Conservation (phyloP, 2,329 filamentous ascomycete genomes). For the Xylaria sp. region DNA sequence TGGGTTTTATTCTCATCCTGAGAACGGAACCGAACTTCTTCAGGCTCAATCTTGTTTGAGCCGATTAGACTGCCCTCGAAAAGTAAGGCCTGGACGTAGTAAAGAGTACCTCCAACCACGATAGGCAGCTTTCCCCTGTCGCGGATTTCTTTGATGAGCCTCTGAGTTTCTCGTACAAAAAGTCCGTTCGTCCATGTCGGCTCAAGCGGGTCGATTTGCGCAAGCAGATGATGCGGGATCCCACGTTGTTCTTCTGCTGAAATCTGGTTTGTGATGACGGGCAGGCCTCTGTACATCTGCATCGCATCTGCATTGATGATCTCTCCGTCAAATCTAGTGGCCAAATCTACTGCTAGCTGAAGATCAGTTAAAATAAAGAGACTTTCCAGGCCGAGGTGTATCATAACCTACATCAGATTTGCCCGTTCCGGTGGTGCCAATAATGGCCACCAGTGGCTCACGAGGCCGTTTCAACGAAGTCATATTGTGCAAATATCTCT, state of each 20-base stretch:
- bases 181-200: slow-evolving; percentile 82
- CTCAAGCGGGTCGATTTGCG: slow-evolving; percentile 74
- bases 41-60: slow-evolving; percentile 37
- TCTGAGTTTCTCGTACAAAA: slow-evolving; percentile 73
- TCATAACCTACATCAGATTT: slow-evolving; percentile 51
- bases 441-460: slow-evolving; percentile 75
- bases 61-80: slow-evolving; percentile 74
- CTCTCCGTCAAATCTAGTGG: slow-evolving; percentile 83
- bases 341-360: slow-evolving; percentile 90
- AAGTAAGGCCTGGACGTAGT: slow-evolving; percentile 88
- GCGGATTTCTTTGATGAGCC: slow-evolving; percentile 77
- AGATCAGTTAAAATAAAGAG: slow-evolving; percentile 22
- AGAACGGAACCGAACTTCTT: slow-evolving; percentile 42
- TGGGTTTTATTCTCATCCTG: slow-evolving; percentile 48
- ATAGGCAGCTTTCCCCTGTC: slow-evolving; percentile 81
- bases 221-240: slow-evolving; percentile 86
- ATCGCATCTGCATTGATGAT: slow-evolving; percentile 98
- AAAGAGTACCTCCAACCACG: slow-evolving; percentile 92
- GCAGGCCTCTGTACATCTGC: slow-evolving; percentile 92
- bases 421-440: slow-evolving; percentile 91
- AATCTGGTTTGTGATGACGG: slow-evolving; percentile 96
- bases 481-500: slow-evolving; percentile 46
- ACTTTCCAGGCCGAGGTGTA: no score
- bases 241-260: slow-evolving; percentile 74
- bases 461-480: slow-evolving; percentile 46